A percentile compares a stretch with the other conserved stretches of the same genome.
phyloP scores from a whole-genome alignment of 2,329 filamentous ascomycete species.

The Metarhizium brunneum region DNA sequence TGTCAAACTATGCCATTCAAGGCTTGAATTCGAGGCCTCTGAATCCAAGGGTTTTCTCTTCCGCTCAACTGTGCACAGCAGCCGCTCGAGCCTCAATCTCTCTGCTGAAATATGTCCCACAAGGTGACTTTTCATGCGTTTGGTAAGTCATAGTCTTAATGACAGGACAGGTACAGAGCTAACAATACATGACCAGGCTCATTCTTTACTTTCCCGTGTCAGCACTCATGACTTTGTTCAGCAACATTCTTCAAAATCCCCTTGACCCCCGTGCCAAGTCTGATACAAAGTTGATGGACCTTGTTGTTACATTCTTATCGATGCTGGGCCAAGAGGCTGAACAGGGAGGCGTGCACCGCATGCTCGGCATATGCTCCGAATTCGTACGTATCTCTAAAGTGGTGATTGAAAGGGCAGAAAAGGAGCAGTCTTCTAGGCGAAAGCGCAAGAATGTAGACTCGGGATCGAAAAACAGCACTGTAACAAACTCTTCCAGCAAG shows the following conservation, averaged over 20 bases:
- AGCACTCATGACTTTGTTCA: slow-evolving; percentile 87
- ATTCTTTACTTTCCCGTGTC: slow-evolving; percentile 96
- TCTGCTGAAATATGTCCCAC: slow-evolving; percentile 89
- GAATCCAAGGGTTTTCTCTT: slow-evolving; percentile 91
- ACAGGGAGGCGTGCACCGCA: slow-evolving; percentile 83
- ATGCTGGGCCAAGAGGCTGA: slow-evolving; percentile 84
- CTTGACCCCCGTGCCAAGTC: slow-evolving; percentile 80
- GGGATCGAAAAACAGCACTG: slow-evolving; percentile 7
- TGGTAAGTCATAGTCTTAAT: slow-evolving; percentile 54
- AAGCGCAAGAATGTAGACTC: slow-evolving; percentile 71
- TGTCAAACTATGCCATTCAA: slow-evolving; percentile 92
- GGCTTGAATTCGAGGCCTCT: slow-evolving; percentile 83
- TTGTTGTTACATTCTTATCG: slow-evolving; percentile 85
- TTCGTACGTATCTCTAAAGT: slow-evolving; percentile 90
- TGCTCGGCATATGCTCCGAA: slow-evolving; percentile 90
- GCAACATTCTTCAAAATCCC: slow-evolving; percentile 93
- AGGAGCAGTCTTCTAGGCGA: slow-evolving; percentile 66
- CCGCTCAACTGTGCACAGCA: slow-evolving; percentile 83
- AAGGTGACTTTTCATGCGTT: slow-evolving; percentile 88
- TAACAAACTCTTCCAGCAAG: slow-evolving; percentile 1
- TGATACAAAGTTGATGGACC: slow-evolving; percentile 82
- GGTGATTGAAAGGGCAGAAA: slow-evolving; percentile 85
- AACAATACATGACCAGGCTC: slow-evolving; percentile 42
- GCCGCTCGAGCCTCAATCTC: slow-evolving; percentile 90
- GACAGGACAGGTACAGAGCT: neutral